Conservation (phyloP, 2,329 filamentous ascomycete genomes). For the Paecilomyces niveus region DNA sequence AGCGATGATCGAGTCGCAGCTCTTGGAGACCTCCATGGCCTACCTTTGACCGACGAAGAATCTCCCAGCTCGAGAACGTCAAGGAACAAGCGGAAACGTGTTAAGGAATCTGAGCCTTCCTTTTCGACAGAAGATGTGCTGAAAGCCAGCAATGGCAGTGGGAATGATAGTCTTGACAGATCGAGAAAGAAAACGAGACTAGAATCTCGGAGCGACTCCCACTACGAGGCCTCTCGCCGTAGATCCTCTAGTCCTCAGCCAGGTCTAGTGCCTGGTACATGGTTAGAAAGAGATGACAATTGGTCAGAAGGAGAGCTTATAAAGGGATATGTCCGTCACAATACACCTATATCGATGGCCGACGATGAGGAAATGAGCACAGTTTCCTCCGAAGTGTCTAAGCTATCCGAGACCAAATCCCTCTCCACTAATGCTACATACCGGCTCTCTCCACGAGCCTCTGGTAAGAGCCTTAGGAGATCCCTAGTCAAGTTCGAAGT, state of each 20-base stretch:
- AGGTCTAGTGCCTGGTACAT: background rate
- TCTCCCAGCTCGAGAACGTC: background rate
- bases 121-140: background rate
- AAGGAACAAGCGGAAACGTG: background rate
- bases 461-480: constrained; percentile 6
- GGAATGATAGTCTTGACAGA: background rate
- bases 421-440: background rate
- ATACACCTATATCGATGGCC: background rate
- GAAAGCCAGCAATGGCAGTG: background rate
- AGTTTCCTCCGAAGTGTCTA: background rate
- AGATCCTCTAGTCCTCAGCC: background rate
- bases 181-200: background rate
- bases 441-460: constrained; percentile 5
- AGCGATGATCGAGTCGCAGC: background rate
- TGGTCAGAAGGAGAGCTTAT: background rate
- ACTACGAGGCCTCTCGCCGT: background rate
- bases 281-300: background rate
- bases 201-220: background rate
- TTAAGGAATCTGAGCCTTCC: background rate
- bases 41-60: background rate
- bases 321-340: background rate
- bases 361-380: background rate
- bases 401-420: background rate
- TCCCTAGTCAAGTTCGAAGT: constrained; percentile 7
- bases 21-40: background rate